Conservation (phyloP, 2,329 filamentous ascomycete species). For the Ophiocordyceps camponoti-leonardi region DNA sequence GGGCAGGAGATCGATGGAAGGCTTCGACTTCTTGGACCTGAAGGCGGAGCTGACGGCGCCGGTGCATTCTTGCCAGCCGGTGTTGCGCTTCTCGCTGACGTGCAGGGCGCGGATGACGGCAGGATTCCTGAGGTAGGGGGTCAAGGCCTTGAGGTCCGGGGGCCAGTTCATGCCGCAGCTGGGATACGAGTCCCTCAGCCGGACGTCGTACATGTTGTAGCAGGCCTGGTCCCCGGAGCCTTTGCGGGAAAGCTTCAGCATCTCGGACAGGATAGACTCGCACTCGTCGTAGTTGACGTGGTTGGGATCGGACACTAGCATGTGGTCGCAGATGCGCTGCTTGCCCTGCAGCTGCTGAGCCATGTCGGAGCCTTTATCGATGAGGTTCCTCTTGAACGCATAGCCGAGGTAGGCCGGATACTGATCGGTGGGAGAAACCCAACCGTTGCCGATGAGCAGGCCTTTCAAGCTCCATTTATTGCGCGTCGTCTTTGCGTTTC, state of each 20-base stretch:
- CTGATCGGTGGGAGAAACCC: slow-evolving; percentile 83
- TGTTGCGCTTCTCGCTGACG: slow-evolving; percentile 62
- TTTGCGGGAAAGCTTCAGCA: slow-evolving; percentile 49
- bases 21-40: slow-evolving; percentile 49
- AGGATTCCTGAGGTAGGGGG: slow-evolving; percentile 66
- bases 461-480: slow-evolving; percentile 61
- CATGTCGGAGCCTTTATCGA: slow-evolving; percentile 47
- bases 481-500: slow-evolving; percentile 43
- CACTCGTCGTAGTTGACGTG: slow-evolving; percentile 54
- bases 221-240: slow-evolving; percentile 43
- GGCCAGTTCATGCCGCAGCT: slow-evolving; percentile 98
- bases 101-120: slow-evolving; percentile 72
- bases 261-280: slow-evolving; percentile 57
- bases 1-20: slow-evolving; percentile 60
- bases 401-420: slow-evolving; percentile 76
- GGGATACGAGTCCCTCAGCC: slow-evolving; percentile 61
- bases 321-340: slow-evolving; percentile 50
- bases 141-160: slow-evolving; percentile 60
- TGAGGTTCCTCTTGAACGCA: slow-evolving; percentile 57
- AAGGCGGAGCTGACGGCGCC: slow-evolving; percentile 62
- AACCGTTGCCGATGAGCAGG: slow-evolving; percentile 89
- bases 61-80: slow-evolving; percentile 85
- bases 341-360: slow-evolving; percentile 51
- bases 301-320: slow-evolving; percentile 27
- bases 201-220: slow-evolving; percentile 94